Evolutionary conservation across 768 basidiomycete genomes (phyloP).

Genomic region (Mycena epipterygia): DNA sequence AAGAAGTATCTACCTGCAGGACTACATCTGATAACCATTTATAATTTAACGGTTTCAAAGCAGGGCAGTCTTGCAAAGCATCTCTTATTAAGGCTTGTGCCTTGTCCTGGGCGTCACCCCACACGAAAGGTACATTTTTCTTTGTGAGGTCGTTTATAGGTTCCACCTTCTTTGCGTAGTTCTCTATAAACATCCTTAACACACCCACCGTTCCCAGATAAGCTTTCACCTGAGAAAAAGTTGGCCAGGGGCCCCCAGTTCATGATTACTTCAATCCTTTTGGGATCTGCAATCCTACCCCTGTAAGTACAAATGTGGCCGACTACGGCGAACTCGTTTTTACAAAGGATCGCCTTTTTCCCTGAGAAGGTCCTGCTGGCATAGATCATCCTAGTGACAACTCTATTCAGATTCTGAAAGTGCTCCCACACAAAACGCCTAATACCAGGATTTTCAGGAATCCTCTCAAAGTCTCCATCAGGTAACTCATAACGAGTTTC

Average conservation of each 20-base stretch:
- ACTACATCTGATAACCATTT: slow-evolving; percentile 35
- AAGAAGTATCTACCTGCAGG: slow-evolving; percentile 44
- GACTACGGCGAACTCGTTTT: background rate
- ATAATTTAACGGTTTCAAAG: slow-evolving; percentile 44
- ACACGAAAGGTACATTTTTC: background rate
- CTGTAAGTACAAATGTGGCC: slow-evolving; percentile 3
- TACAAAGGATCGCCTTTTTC: background rate
- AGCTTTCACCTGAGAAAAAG: background rate
- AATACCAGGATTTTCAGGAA: slow-evolving; percentile 46
- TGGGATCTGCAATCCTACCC: background rate
- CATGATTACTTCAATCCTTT: background rate
- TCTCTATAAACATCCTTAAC: background rate
- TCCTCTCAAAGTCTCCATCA: slow-evolving; percentile 28
- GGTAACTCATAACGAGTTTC: background rate
- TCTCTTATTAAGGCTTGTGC: background rate
- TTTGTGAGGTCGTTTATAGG: background rate
- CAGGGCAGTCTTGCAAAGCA: background rate
- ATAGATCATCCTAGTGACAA: slow-evolving; percentile 48
- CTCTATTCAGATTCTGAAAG: slow-evolving; percentile 47
- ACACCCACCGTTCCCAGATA: background rate
- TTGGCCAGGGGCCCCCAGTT: background rate
- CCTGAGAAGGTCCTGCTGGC: slow-evolving; percentile 35
- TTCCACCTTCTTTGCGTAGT: background rate
- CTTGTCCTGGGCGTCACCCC: background rate
- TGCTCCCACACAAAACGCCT: slow-evolving; percentile 55